A percentile compares a stretch with the other conserved stretches of the same genome.
phyloP scores from a whole-genome alignment of 1,139 yeast genomes.

The Sugiyamaella castrensis region DNA sequence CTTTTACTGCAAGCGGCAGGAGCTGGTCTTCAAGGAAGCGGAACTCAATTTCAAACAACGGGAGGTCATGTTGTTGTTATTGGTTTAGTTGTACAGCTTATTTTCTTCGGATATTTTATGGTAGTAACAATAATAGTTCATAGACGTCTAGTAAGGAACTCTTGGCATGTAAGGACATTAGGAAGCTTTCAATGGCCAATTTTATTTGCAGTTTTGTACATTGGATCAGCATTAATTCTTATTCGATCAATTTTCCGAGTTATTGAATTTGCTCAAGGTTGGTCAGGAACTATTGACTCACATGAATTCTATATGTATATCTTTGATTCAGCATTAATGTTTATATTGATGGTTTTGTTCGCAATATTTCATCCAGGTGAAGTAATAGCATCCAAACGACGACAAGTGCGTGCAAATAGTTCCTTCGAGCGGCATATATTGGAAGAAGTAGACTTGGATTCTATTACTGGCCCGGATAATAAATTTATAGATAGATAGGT shows the following conservation, averaged over 20 bases:
- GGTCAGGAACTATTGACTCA: constrained; percentile 36
- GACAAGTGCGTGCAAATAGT: too few species aligned
- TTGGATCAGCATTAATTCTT: constrained; percentile 38
- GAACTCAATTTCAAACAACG: constrained; percentile 2
- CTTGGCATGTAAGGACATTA: constrained; percentile 17
- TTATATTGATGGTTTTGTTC: constrained; percentile 13
- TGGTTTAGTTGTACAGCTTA: constrained; percentile 39
- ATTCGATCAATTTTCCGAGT: constrained; percentile 44
- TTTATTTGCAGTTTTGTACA: constrained; percentile 25
- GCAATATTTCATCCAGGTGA: constrained; percentile 16
- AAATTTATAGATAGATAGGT: too few species aligned
- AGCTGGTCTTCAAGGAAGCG: constrained; percentile 40
- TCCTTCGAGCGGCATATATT: too few species aligned
- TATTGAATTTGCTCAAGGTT: constrained; percentile 43
- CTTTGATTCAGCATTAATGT: constrained; percentile 36
- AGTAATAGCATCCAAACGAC: constrained; percentile 9
- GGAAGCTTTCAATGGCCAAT: constrained; percentile 39
- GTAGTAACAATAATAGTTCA: constrained; percentile 18
- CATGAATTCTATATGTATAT: constrained; percentile 43
- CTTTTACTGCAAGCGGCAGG: constrained; percentile 46
- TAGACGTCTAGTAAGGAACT: constrained; percentile 14
- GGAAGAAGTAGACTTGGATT: too few species aligned
- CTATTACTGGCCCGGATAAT: too few species aligned
- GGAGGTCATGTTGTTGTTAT: constrained; percentile 27
- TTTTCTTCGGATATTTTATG: constrained; percentile 39